Evolutionary conservation across 2,329 filamentous ascomycete species (phyloP), one percentile per base, ranked within the genome.

Genomic region (Fusarium globosum): DNA sequence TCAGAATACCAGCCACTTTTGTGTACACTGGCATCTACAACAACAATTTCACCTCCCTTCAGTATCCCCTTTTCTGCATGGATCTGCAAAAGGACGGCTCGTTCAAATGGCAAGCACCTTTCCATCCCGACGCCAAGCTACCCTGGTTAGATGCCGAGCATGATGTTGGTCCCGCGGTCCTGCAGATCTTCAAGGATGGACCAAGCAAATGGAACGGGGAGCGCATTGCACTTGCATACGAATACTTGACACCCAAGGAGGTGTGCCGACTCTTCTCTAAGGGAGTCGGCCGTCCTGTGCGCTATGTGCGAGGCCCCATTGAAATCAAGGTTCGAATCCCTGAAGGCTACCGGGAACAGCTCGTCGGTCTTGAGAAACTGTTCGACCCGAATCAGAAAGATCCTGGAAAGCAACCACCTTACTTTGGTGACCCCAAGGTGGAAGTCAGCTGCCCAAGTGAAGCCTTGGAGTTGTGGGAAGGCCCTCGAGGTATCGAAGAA

Each of bases 11-110:
- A 0, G 91, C 95, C 2, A 98, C 96, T 0, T 98, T 97, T 82
- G 92, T 98, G 74, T 98, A 98, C 83, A 94, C 95, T 15, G 96
- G 96, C 68, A 98, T 98, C 78, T 99, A 98, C 87, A 97, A 98
- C 87, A 98, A 98, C 84, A 98, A 99, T 82, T 99, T 98, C 83
- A 98, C 96, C 36, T 96, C 94, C 52, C 87, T 98, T 38, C 91
- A 91, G 3, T 98, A 97, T 80, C 96, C 96, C 3, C 88, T 98
- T 8, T 98, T 98, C 85, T 96, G 95, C 84, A 97, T 98, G 93
- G 94, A 97, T 72, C 85, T 97, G 52, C 91, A 94, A 82, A 82
- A 87, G 4, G 94, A 98, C 77, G 95, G 94, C 23, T 95, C 93
- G 61, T 98, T 98, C 81, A 86, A 92, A 66, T 98, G 96, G 96